Evolutionary conservation across 176 grass and related monocot genomes (phyloP).

Genomic region (Tillandsia fasciculata): DNA sequence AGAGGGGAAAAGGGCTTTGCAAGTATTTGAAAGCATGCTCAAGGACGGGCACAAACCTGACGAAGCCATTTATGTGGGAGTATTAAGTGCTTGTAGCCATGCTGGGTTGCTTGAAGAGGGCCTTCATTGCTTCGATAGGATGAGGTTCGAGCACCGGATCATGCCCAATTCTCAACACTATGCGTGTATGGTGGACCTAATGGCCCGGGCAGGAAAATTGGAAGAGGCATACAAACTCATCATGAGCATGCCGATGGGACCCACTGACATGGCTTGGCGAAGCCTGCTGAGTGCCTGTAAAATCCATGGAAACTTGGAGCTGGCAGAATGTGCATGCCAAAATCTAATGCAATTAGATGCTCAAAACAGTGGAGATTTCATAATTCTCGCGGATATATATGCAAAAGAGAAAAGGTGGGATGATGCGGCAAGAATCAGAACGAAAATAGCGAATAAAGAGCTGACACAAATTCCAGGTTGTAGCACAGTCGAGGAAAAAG

Average conservation of each 20-base stretch:
- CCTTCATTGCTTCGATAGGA: conserved; percentile 60
- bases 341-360: conserved; percentile 30
- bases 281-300: conserved; percentile 70
- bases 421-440: conserved; percentile 28
- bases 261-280: conserved; percentile 45
- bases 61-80: conserved; percentile 53
- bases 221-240: conserved; percentile 47
- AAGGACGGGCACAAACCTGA: conserved; percentile 40
- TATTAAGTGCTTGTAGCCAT: conserved; percentile 67
- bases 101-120: conserved; percentile 55
- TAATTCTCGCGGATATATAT: conserved; percentile 65
- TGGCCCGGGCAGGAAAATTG: conserved; percentile 48
- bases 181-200: conserved; percentile 68
- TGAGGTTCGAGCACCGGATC: conserved; percentile 58
- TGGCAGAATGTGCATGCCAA: conserved; percentile 26
- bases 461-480: conserved; percentile 36
- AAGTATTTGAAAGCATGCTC: conserved; percentile 53
- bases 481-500: conserved; percentile 69
- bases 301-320: conserved; percentile 38
- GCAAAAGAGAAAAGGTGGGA: conserved; percentile 27
- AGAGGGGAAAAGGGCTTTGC: conserved; percentile 34
- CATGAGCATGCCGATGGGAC: conserved; percentile 43
- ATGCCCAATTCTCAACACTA: conserved; percentile 62
- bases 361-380: conserved; percentile 47
- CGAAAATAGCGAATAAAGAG: conserved; percentile 30